These are phyloP conservation scores for Plasmopara viticola DNA, from an alignment of 352 stramenopile species.

Conservation along the genomic window DNA sequence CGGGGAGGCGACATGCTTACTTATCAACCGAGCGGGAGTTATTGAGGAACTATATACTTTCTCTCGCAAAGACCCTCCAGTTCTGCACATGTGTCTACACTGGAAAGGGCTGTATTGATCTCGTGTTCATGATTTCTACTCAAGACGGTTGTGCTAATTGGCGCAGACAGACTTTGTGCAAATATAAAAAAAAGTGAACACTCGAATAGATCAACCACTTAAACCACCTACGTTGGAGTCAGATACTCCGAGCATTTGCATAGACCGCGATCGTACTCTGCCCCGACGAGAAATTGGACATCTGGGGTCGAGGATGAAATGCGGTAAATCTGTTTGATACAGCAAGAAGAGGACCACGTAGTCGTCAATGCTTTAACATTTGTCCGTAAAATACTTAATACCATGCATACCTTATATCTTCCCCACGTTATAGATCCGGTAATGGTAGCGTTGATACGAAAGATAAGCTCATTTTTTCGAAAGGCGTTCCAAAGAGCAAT, in stretches of 20 bases:
- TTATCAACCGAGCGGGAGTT: constrained; percentile 63
- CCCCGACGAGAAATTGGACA: constrained; percentile 83
- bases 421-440: constrained; percentile 80
- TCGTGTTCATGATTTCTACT: neutral
- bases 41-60: constrained; percentile 22
- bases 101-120: too few species aligned
- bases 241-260: constrained; percentile 81
- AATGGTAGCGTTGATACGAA: constrained; percentile 76
- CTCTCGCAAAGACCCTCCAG: too few species aligned
- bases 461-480: constrained; percentile 65
- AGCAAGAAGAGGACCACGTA: neutral
- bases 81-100: too few species aligned
- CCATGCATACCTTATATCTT: constrained; percentile 50
- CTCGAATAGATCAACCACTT: neutral
- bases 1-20: constrained; percentile 49
- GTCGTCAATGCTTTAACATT: too few species aligned
- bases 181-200: too few species aligned
- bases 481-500: constrained; percentile 67
- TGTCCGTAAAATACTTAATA: too few species aligned
- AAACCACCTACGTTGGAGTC: constrained; percentile 34
- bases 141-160: constrained; percentile 1
- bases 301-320: constrained; percentile 72
- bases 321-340: constrained; percentile 51
- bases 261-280: constrained; percentile 75
- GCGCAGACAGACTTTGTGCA: constrained; percentile 1